A percentile compares a stretch with the other conserved stretches of the same genome.
These are phyloP conservation scores for Claviceps pazoutovae DNA, from an alignment of 2,329 filamentous ascomycete genomes.

Conservation along the genomic window DNA sequence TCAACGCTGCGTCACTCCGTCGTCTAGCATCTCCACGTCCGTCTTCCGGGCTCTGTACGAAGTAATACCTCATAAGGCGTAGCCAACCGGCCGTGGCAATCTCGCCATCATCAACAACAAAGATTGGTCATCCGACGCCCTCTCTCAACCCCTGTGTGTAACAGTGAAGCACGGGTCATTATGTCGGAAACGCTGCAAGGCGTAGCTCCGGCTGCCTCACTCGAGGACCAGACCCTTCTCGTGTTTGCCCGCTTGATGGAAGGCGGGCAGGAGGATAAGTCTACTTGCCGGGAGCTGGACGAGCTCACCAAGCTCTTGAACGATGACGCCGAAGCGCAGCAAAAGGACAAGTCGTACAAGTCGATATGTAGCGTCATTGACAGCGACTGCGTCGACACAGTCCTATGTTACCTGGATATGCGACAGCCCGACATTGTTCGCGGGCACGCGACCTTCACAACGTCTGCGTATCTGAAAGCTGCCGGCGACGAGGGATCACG, in stretches of 20 bases:
- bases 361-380: constrained; percentile 53
- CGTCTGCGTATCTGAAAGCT: constrained; percentile 70
- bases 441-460: constrained; percentile 68
- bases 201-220: constrained; percentile 18
- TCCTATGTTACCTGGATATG: constrained; percentile 78
- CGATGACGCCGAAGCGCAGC: constrained; percentile 35
- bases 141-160: background rate
- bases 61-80: background rate
- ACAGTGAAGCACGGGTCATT: background rate
- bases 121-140: background rate
- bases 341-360: constrained; percentile 25
- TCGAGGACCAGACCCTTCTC: constrained; percentile 56
- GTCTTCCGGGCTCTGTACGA: background rate
- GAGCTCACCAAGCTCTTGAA: constrained; percentile 45
- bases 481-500: constrained; percentile 56
- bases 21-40: background rate
- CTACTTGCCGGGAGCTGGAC: constrained; percentile 47
- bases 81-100: background rate
- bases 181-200: constrained; percentile 23
- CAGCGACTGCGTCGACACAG: constrained; percentile 64
- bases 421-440: constrained; percentile 59
- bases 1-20: background rate
- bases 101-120: background rate
- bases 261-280: constrained; percentile 69
- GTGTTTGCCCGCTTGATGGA: constrained; percentile 84